Conservation (phyloP, 2,329 filamentous ascomycete genomes). For the Davidsoniella australis region DNA sequence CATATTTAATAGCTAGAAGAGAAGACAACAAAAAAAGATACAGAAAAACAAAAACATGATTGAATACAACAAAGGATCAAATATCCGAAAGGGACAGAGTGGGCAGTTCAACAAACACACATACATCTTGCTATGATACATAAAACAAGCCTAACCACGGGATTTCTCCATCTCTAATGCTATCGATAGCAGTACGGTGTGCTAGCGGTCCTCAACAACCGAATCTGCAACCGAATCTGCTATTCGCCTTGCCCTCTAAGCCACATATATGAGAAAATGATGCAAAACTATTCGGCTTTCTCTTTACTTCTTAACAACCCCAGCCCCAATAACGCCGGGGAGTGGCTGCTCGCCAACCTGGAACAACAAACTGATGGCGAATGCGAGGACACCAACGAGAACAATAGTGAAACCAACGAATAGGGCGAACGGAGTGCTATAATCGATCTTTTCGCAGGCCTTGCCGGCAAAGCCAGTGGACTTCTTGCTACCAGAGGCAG, state of each 20-base stretch:
- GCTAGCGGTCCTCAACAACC: too few species aligned
- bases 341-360: slow-evolving; percentile 73
- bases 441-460: slow-evolving; percentile 79
- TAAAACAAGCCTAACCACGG: too few species aligned
- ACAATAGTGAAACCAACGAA: slow-evolving; percentile 58
- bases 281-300: neutral
- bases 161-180: too few species aligned
- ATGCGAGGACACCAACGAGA: slow-evolving; percentile 48
- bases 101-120: too few species aligned
- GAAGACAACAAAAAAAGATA: neutral
- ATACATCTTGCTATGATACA: too few species aligned
- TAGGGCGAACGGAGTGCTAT: slow-evolving; percentile 79
- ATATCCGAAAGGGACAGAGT: too few species aligned
- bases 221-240: neutral
- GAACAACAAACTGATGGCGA: slow-evolving; percentile 63
- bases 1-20: neutral
- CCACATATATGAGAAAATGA: neutral
- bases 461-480: slow-evolving; percentile 66
- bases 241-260: neutral
- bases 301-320: slow-evolving; percentile 55
- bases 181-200: too few species aligned
- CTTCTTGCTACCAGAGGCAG: slow-evolving; percentile 35
- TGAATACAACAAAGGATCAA: too few species aligned
- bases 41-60: neutral
- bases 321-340: slow-evolving; percentile 89